phyloP scores from a whole-genome alignment of 305 asterid species.

The Andrographis paniculata region DNA sequence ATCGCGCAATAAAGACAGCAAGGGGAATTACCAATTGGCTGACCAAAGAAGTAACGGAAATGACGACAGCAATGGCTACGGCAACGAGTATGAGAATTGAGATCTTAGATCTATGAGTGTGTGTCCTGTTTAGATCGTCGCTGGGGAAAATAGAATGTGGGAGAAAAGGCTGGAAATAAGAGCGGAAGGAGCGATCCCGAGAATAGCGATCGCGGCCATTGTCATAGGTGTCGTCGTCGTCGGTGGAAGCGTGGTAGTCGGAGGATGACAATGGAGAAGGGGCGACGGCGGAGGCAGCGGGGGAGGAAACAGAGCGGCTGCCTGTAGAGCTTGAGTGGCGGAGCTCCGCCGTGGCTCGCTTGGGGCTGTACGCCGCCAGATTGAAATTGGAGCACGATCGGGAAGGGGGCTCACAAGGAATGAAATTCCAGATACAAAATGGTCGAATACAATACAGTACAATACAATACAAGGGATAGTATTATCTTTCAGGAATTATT shows the following conservation, averaged over 20 bases:
- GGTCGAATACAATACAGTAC: too few species aligned
- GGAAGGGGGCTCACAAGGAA: too few species aligned
- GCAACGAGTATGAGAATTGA: conserved; percentile 37
- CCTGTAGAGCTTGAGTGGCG: conserved; percentile 93
- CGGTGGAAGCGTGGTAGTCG: conserved; percentile 19
- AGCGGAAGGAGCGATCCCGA: conserved; percentile 73
- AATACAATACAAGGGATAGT: too few species aligned
- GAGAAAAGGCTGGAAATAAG: conserved; percentile 42
- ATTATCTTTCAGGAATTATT: too few species aligned
- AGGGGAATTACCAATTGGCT: conserved; percentile 59
- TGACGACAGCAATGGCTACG: conserved; percentile 34
- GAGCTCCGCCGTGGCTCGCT: conserved; percentile 96
- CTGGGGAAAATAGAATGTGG: conserved; percentile 37
- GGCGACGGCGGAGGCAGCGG: conserved; percentile 36
- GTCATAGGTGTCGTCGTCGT: conserved; percentile 40
- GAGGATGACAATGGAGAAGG: conserved; percentile 39
- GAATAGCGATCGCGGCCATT: conserved; percentile 57
- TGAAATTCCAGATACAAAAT: too few species aligned
- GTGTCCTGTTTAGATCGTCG: conserved; percentile 55
- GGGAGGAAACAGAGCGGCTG: too few species aligned
- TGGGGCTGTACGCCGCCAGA: conserved; percentile 97
- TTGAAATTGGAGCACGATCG: conserved; percentile 28
- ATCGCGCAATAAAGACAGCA: conserved; percentile 10
- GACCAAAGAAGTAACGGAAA: conserved; percentile 45
- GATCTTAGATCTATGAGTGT: conserved; percentile 53